Evolutionary conservation across 2,329 filamentous ascomycete genomes (phyloP), one percentile per base, ranked within the genome.

Genomic region (Bipolaris zeicola): DNA sequence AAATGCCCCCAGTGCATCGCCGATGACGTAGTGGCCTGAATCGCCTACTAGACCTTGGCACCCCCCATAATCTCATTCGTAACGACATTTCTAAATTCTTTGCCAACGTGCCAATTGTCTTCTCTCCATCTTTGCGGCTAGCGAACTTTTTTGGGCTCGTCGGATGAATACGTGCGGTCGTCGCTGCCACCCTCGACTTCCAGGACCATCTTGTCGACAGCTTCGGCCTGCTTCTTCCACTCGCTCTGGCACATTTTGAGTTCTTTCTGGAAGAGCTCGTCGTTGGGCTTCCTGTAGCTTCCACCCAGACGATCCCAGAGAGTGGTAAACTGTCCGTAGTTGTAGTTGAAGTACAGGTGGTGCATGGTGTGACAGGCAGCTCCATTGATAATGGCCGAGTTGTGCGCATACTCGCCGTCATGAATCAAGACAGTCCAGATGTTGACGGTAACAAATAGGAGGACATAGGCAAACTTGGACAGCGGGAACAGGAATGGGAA

Each of bases 401-500:
- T 90, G 70, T 92, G 89, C 14, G 96, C 86, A 74, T 96, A 97
- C 79, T 98, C 94, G 70, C 94, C 94, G 70, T 98, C 94, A 77
- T 98, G 87, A 71, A 98, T 97, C 79, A 97, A 84, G 68, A 98
- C 91, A 37, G 93, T 96, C 94, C 94, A 98, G 78, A 97, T 86
- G 79, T 98, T 96, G 81, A 98, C 91, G 74, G 96, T 96, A 67
- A 89, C 81, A 79, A 97, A 98, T 36, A 96, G 86, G 11, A 83
- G 83, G 49, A 97, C 87, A 71, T 93, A 96, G 28, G 91, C 89
- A 73, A 92, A 84, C 80, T 97, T 97, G 76, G 96, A 91, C 31
- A 98, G 84, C 0, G 94, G 94, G 78, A 97, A 95, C 69, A 97
- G 76, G 79, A 97, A 92, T 3, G 93, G 92, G 80, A 94, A 97